Evolutionary conservation across 2,329 filamentous ascomycete species (phyloP).

Genomic region (Colletotrichum lentis): DNA sequence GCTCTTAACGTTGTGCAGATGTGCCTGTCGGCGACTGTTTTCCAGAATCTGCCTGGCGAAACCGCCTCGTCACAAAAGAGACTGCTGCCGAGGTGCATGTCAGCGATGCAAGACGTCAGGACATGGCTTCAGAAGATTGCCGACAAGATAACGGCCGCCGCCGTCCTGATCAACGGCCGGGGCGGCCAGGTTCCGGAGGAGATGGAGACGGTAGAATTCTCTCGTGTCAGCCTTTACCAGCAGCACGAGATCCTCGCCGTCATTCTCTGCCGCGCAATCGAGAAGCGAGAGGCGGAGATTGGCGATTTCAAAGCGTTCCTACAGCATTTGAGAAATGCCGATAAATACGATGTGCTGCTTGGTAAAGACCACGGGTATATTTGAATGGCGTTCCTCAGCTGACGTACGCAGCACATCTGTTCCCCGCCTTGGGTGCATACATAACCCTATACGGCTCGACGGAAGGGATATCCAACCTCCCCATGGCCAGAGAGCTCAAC

Average conservation of each 20-base stretch:
- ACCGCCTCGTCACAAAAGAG: slow-evolving; percentile 42
- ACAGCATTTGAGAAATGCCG: slow-evolving; percentile 70
- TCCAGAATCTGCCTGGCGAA: slow-evolving; percentile 51
- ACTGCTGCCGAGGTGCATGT: slow-evolving; percentile 78
- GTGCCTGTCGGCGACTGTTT: slow-evolving; percentile 65
- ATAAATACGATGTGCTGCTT: slow-evolving; percentile 76
- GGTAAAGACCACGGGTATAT: slow-evolving; percentile 48
- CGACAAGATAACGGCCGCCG: slow-evolving; percentile 78
- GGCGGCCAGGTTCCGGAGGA: slow-evolving; percentile 64
- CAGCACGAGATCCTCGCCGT: slow-evolving; percentile 90
- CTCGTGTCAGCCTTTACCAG: slow-evolving; percentile 79
- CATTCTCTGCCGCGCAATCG: slow-evolving; percentile 81
- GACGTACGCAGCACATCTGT: slow-evolving; percentile 70
- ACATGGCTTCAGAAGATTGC: slow-evolving; percentile 77
- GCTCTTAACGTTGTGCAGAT: slow-evolving; percentile 60
- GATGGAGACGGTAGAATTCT: slow-evolving; percentile 80
- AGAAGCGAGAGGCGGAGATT: slow-evolving; percentile 73
- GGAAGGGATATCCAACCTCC: slow-evolving; percentile 72
- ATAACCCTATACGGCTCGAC: slow-evolving; percentile 81
- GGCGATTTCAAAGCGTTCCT: slow-evolving; percentile 80
- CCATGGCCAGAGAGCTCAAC: slow-evolving; percentile 76
- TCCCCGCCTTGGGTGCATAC: slow-evolving; percentile 80
- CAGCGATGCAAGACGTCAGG: slow-evolving; percentile 79
- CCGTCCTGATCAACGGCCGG: slow-evolving; percentile 74
- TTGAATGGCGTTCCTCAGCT: neutral